Base-by-base conservation (phyloP, 306 rosid genomes). In the Gynostemma pentaphyllum region DNA sequence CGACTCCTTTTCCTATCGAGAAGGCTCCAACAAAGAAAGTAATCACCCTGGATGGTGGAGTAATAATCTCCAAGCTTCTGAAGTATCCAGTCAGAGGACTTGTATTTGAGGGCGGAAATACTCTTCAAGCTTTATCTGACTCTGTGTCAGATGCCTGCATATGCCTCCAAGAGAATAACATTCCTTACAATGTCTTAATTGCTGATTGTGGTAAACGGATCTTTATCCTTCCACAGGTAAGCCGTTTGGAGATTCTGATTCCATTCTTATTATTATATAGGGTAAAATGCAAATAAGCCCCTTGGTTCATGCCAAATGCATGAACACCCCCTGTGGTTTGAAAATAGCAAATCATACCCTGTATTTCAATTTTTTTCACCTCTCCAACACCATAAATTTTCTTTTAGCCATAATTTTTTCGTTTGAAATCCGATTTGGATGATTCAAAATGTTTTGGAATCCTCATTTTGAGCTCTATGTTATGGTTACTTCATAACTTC, bases 171-270 rank as follows among this genome's bases (percentile, higher is more conserved):
- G 80, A 80, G 63, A 76, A 83, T 74, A 90, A 90, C 75, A 76
- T 90, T 61, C 97, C 97, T 53, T 78, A 78, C 85, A 90, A 90
- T 67, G 87, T 90, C 73, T 86, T 90, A 27, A 83, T 90, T 68
- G 68, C 97, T 27, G 97, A 85, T 67, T 78, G 75, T 68, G 97
- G 97, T 68, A 83, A 69, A 64, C 77, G 86, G 55, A 76, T 85
- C 73, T 90, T 85, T 69, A 79, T 90, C 62, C 36, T 90, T n/a
- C 97, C 97, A 68, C 97, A 90, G 97, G 97, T 85, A 87, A 64
- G 16, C 48, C 52, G 37, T 32, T 45, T 54, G 8, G 36, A 24
- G 10, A 51, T 12, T 28, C 57, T 26, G 11, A 13, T n/a, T 22
- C 5, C n/a, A n/a, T n/a, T n/a, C n/a, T n/a, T n/a, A n/a, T n/a